Percentiles rank a stretch among this genome's conserved stretches.
These are phyloP conservation scores for Solanum microdontum DNA, from an alignment of 257 asterid genomes.

Conservation along the genomic window DNA sequence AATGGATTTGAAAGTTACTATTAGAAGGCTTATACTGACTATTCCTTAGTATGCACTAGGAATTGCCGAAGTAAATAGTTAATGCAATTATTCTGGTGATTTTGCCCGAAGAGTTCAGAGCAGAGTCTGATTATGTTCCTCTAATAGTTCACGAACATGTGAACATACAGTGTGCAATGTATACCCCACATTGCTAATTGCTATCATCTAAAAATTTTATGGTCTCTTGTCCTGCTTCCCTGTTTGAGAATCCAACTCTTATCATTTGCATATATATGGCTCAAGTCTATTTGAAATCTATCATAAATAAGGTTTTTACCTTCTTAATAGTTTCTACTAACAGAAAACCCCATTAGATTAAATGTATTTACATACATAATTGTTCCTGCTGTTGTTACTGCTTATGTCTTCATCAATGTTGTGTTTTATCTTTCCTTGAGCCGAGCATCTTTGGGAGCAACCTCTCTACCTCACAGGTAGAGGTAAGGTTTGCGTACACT, in stretches of 20 bases:
- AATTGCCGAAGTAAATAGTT: neutral
- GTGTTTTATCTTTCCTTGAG: neutral
- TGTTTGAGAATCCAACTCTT: neutral
- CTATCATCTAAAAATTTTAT: neutral
- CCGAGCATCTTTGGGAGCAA: neutral
- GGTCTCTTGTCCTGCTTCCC: neutral
- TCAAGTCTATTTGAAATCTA: neutral
- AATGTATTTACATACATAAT: neutral
- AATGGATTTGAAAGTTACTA: neutral
- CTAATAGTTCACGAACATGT: neutral
- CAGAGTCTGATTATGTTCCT: neutral
- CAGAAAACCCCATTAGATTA: neutral
- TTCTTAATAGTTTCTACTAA: neutral
- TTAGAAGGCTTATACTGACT: too few species aligned
- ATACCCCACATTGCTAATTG: neutral
- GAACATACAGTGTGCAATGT: neutral
- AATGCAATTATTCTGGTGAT: neutral
- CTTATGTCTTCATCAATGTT: neutral
- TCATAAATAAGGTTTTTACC: neutral
- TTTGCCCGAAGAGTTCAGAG: neutral
- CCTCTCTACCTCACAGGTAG: neutral
- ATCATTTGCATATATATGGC: neutral
- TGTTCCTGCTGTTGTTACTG: neutral
- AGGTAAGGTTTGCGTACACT: neutral
- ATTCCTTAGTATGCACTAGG: neutral